These are phyloP conservation scores for Malassezia restricta DNA, from an alignment of 1,284 basidiomycete species.

Conservation along the genomic window DNA sequence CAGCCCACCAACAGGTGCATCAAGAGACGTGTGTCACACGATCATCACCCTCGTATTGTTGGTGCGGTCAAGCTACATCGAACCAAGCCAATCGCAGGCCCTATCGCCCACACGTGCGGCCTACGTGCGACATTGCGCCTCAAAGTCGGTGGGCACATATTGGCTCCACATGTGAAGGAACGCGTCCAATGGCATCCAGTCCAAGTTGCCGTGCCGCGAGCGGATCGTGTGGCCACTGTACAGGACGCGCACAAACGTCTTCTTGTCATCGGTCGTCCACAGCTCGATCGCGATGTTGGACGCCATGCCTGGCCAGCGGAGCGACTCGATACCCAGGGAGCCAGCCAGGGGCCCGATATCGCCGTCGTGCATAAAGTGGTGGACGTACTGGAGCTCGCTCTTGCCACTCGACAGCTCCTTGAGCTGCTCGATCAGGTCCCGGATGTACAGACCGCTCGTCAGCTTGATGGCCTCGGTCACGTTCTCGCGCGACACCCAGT, in stretches of 20 bases:
- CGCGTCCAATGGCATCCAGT: slow-evolving; percentile 4
- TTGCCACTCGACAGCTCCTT: not conserved
- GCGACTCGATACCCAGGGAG: slow-evolving; percentile 8
- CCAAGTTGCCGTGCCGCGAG: slow-evolving; percentile 6
- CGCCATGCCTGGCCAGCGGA: slow-evolving; percentile 13
- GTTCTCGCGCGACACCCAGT: slow-evolving; percentile 9
- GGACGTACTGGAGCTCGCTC: slow-evolving; percentile 1
- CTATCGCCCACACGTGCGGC: too few relatives aligned
- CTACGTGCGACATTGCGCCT: not conserved
- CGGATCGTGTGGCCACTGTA: slow-evolving; percentile 9
- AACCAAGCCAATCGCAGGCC: too few relatives aligned
- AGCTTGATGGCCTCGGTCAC: slow-evolving; percentile 11
- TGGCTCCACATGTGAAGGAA: not conserved
- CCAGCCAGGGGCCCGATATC: slow-evolving; percentile 11
- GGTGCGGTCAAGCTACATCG: too few relatives aligned
- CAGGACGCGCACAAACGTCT: slow-evolving; percentile 1
- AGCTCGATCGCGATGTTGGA: slow-evolving; percentile 12
- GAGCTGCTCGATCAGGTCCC: slow-evolving; percentile 5
- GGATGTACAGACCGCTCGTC: slow-evolving; percentile 9
- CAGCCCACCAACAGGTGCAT: too few relatives aligned
- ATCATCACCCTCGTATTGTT: too few relatives aligned
- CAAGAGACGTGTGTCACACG: too few relatives aligned
- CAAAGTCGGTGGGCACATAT: slow-evolving; percentile 6
- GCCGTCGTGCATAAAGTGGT: slow-evolving; percentile 13
- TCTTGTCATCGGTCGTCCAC: not conserved